These are phyloP conservation scores for Penicillium cataractarum DNA, from an alignment of 495 filamentous ascomycete genomes.

Conservation along the genomic window DNA sequence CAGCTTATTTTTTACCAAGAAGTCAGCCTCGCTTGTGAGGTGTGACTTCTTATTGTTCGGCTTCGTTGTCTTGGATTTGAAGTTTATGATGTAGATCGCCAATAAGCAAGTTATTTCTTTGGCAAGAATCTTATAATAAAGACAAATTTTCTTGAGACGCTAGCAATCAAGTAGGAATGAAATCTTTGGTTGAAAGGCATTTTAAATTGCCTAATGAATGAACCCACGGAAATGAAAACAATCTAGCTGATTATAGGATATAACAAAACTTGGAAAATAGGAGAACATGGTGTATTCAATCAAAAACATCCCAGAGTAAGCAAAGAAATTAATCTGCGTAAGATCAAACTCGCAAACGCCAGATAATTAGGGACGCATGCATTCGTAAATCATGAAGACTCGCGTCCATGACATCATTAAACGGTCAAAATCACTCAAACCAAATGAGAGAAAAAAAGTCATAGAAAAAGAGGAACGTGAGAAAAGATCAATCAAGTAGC, in stretches of 20 bases:
- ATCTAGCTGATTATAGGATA: slow-evolving; percentile 2
- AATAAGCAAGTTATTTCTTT: no score
- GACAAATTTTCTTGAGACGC: no score
- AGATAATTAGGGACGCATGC: slow-evolving; percentile 10
- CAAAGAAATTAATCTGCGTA: slow-evolving; percentile 7
- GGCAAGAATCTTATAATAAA: no score
- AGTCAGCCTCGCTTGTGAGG: no score
- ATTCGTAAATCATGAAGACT: slow-evolving; percentile 16
- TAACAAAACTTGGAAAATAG: background rate
- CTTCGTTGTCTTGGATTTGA: no score
- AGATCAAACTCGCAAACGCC: slow-evolving; percentile 12
- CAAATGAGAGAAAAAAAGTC: background rate
- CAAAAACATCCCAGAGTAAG: slow-evolving; percentile 9
- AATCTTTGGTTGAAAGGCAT: background rate
- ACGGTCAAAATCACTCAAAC: background rate
- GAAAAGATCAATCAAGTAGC: slow-evolving; percentile 1
- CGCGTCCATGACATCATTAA: slow-evolving; percentile 19
- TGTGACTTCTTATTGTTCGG: no score
- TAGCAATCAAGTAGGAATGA: background rate
- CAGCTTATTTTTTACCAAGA: no score
- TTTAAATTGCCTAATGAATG: background rate
- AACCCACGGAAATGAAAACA: background rate
- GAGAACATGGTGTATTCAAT: slow-evolving; percentile 10
- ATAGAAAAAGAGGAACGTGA: slow-evolving; percentile 6
- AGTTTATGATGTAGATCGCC: no score